Percentiles rank a stretch among this genome's conserved stretches.
Conservation (phyloP, 2,329 filamentous ascomycete genomes). For the Amylocarpus encephaloides region DNA sequence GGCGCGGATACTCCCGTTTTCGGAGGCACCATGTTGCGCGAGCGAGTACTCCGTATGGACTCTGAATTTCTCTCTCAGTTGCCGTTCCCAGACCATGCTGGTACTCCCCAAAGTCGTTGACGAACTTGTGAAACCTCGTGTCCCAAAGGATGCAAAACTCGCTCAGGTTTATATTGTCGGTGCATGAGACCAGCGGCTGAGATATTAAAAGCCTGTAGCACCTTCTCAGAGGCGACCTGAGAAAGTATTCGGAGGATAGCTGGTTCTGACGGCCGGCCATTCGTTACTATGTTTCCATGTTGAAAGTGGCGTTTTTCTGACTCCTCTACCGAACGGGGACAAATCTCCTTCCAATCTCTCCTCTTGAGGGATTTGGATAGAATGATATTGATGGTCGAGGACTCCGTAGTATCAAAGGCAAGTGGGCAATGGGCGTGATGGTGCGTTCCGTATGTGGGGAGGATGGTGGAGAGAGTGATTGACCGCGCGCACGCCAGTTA, state of each 20-base stretch:
- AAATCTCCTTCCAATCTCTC: too few relatives aligned
- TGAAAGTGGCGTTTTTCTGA: too few relatives aligned
- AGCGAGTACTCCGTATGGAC: background rate
- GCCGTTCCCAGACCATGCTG: slow-evolving; percentile 27
- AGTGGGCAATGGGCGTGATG: background rate
- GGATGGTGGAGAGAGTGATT: slow-evolving; percentile 5
- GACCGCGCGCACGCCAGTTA: slow-evolving; percentile 10
- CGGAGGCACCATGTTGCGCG: slow-evolving; percentile 8
- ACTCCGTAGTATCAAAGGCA: background rate
- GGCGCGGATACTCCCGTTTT: slow-evolving; percentile 25
- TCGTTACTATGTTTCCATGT: background rate
- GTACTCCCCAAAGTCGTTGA: slow-evolving; percentile 11
- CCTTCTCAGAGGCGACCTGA: slow-evolving; percentile 3
- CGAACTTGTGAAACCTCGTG: slow-evolving; percentile 25
- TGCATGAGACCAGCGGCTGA: slow-evolving; percentile 14
- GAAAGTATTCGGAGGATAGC: slow-evolving; percentile 7
- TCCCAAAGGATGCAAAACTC: slow-evolving; percentile 23
- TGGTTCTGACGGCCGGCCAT: background rate
- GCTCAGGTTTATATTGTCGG: slow-evolving; percentile 19
- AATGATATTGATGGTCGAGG: too few relatives aligned
- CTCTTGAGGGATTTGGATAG: too few relatives aligned
- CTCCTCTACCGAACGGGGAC: too few relatives aligned
- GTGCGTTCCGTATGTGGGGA: too few relatives aligned
- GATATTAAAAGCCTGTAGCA: slow-evolving; percentile 19
- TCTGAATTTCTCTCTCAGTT: slow-evolving; percentile 3